These are phyloP conservation scores for Harringtonia lauricola DNA, from an alignment of 2,329 filamentous ascomycete genomes.

Conservation along the genomic window DNA sequence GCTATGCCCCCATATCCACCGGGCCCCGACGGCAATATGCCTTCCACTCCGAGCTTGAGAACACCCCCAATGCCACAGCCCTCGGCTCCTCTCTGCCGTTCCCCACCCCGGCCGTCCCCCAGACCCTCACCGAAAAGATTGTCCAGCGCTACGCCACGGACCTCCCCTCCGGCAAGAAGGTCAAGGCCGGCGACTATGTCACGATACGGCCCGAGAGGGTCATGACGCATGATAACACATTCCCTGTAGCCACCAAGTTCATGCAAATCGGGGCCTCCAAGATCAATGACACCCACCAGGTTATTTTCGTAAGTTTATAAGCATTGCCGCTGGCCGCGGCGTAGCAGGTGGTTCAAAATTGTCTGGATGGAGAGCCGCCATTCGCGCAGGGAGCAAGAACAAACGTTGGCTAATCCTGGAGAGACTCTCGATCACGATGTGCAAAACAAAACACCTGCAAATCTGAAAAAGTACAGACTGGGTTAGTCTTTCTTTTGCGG, in stretches of 20 bases:
- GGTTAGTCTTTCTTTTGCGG: too few relatives aligned
- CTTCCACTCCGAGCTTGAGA: conserved; percentile 54
- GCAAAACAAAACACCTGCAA: conserved; percentile 67
- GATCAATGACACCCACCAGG: conserved; percentile 59
- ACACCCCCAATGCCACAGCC: conserved; percentile 37
- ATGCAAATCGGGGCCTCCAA: conserved; percentile 71
- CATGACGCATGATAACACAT: conserved; percentile 66
- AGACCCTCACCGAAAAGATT: conserved; percentile 89
- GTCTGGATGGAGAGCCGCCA: too few relatives aligned
- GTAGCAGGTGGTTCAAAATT: too few relatives aligned
- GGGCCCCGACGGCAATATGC: conserved; percentile 32
- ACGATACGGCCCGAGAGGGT: conserved; percentile 59
- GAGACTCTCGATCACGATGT: conserved; percentile 76
- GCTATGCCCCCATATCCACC: conserved; percentile 3
- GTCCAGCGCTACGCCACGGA: conserved; percentile 74
- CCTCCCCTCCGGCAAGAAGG: conserved; percentile 61
- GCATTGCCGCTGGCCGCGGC: too few relatives aligned
- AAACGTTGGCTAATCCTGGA: too few relatives aligned
- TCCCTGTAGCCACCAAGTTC: conserved; percentile 52
- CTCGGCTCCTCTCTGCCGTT: conserved; percentile 34
- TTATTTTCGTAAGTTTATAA: conserved; percentile 44
- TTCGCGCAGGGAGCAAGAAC: too few relatives aligned
- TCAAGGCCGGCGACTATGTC: conserved; percentile 76
- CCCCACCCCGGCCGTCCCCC: conserved; percentile 30
- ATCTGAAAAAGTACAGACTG: conserved; percentile 64